These are phyloP conservation scores for Crinitomyces ghanaensis DNA, from an alignment of 805 yeast species.

Conservation along the genomic window DNA sequence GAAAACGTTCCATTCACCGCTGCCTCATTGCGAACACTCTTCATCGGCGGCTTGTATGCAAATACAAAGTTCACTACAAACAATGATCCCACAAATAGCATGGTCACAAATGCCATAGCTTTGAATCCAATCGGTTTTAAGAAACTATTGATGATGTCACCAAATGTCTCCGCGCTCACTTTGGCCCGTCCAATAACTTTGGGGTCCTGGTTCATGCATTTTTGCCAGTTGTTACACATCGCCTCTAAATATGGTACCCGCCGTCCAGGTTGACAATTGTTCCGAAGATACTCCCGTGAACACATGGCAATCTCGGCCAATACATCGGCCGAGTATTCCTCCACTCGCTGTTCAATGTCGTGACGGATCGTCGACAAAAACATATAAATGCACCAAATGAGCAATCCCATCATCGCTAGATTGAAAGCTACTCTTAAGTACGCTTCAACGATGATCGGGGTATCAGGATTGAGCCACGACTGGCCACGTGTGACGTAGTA, in stretches of 20 bases:
- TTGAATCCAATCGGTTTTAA: constrained; percentile 61
- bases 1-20: too few relatives aligned
- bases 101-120: constrained; percentile 34
- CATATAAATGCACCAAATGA: constrained; percentile 40
- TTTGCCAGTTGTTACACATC: constrained; percentile 62
- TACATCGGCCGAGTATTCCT: constrained; percentile 47
- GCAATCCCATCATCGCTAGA: constrained; percentile 35
- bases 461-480: too few relatives aligned
- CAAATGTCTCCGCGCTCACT: constrained; percentile 71
- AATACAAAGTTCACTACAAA: constrained; percentile 22
- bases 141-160: constrained; percentile 71
- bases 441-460: constrained; percentile 49
- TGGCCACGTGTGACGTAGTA: too few relatives aligned
- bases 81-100: constrained; percentile 21
- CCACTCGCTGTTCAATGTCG: constrained; percentile 66
- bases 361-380: constrained; percentile 44
- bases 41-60: constrained; percentile 12
- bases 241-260: constrained; percentile 68
- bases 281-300: constrained; percentile 53
- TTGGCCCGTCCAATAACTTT: constrained; percentile 51
- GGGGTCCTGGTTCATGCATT: constrained; percentile 76
- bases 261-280: constrained; percentile 52
- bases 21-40: too few relatives aligned
- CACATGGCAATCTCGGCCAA: constrained; percentile 58
- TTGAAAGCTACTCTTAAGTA: constrained; percentile 59